Evolutionary conservation across 2,329 filamentous ascomycete species (phyloP), one percentile per base, ranked within the genome.

Genomic region (Fusarium nygamai): DNA sequence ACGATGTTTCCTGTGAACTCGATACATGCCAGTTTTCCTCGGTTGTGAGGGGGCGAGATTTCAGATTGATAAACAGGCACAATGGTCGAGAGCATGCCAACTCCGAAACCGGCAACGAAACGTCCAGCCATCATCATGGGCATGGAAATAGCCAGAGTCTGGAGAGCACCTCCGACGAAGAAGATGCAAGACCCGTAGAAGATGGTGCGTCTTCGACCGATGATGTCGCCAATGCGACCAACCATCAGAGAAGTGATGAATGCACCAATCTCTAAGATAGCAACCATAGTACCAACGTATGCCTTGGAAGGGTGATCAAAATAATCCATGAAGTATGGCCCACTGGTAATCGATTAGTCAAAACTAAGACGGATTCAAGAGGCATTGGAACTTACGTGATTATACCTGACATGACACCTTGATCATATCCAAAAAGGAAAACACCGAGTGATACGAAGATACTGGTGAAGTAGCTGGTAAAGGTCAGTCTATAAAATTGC

Each of bases 1-100:
- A 94, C 92, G 73, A 99, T 97, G 83, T 99, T 99, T 61, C 96
- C 96, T 0, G 96, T 96, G 80, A 98, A 99, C 82, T 99, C 96
- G 76, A 99, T 98, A 82, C 96, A 98, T 31, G 96, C 96, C 71
- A 99, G 88, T 84, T 96, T 97, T 73, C 96, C 96, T 78, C 96
- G 90, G 83, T 98, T 98, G 81, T 99, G 96, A 10, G 96, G 95
- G 56, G 96, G 96, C 48, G 96, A 98, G 79, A 98, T 97, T 81
- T 98, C 95, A 50, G 95, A 96, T 81, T 98, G 95, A 81, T 97
- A 98, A 51, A 98, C 93, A 1, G 95, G 95, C 3, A 98, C 94
- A 76, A 98, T 97, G 54, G 95, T 96, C 1, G 95, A 97, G 53
- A 97, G 87, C 80, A 95, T 93, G 82, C 95, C 95, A 68, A 98